A percentile compares a stretch with the other conserved stretches of the same genome.
These are phyloP conservation scores for Leptomonas pyrrhocoris DNA, from an alignment of 208 protist genomes.

Conservation along the genomic window DNA sequence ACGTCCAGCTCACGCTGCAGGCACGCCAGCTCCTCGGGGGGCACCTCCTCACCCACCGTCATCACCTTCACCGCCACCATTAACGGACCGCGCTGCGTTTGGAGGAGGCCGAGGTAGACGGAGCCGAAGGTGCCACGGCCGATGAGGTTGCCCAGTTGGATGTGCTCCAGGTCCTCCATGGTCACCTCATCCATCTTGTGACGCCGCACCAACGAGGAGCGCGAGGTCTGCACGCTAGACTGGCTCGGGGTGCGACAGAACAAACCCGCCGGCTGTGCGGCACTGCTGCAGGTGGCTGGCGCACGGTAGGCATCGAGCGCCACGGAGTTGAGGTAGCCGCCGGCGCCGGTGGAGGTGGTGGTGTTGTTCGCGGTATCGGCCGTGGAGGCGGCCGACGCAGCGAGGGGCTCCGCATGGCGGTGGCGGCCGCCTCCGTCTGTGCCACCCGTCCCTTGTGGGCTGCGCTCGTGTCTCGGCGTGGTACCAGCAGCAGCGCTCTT, in stretches of 20 bases:
- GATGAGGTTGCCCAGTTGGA: constrained; percentile 57
- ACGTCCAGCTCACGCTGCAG: constrained; percentile 69
- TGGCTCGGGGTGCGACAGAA: constrained; percentile 32
- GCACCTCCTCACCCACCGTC: constrained; percentile 38
- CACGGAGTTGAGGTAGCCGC: constrained; percentile 26
- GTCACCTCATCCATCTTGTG: constrained; percentile 50
- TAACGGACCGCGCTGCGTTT: constrained; percentile 41
- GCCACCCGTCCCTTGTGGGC: not conserved
- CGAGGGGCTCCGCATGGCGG: not conserved
- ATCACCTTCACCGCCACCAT: constrained; percentile 75
- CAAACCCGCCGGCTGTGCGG: too few relatives aligned
- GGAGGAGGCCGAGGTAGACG: constrained; percentile 59
- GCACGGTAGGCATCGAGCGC: constrained; percentile 34
- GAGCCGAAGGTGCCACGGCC: constrained; percentile 68
- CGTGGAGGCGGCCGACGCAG: not conserved
- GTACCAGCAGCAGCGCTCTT: not conserved
- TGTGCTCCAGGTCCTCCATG: constrained; percentile 43
- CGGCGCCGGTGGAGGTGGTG: too few relatives aligned
- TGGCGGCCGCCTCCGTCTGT: not conserved
- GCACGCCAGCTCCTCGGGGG: constrained; percentile 38
- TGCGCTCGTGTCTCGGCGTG: not conserved
- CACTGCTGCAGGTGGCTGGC: not conserved
- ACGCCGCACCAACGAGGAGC: constrained; percentile 53
- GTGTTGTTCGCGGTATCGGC: not conserved
- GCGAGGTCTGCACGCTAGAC: constrained; percentile 42